Evolutionary conservation across 2,329 filamentous ascomycete species (phyloP).

Genomic region (Phoma sp.): DNA sequence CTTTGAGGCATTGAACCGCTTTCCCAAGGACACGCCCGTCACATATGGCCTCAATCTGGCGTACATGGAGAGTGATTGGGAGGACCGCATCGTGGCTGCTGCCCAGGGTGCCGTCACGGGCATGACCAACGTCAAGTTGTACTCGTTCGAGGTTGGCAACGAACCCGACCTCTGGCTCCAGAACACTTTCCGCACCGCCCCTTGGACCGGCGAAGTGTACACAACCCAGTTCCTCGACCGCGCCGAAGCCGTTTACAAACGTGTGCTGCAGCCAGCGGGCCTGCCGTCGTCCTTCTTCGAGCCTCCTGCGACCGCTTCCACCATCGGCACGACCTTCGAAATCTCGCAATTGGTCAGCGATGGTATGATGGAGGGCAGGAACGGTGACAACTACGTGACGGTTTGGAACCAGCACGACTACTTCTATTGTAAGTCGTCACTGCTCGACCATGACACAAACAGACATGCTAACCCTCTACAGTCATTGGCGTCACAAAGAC

Average conservation of each 20-base stretch:
- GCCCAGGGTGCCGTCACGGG: conserved; percentile 50
- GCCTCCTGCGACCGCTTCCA: conserved; percentile 58
- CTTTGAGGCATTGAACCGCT: conserved; percentile 58
- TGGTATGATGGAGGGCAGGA: conserved; percentile 49
- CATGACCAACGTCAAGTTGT: conserved; percentile 49
- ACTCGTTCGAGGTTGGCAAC: conserved; percentile 55
- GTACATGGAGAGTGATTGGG: conserved; percentile 55
- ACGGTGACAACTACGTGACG: conserved; percentile 50
- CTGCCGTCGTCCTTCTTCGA: conserved; percentile 58
- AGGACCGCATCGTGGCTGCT: conserved; percentile 52
- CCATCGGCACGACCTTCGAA: conserved; percentile 60
- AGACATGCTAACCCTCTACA: conserved; percentile 26
- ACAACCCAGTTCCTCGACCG: conserved; percentile 57
- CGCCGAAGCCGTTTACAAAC: conserved; percentile 53
- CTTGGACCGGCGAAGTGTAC: conserved; percentile 56
- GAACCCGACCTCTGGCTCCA: conserved; percentile 53
- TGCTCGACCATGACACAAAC: not conserved
- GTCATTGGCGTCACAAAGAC: conserved; percentile 57
- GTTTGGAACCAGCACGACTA: conserved; percentile 64
- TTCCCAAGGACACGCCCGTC: conserved; percentile 59
- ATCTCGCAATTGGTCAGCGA: conserved; percentile 52
- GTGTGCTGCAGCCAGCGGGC: conserved; percentile 54
- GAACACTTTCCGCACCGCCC: conserved; percentile 55
- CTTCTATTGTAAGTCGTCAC: conserved; percentile 53
- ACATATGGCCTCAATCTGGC: conserved; percentile 61